phyloP scores from a whole-genome alignment of 768 basidiomycete species.

The Auricularia sp. region DNA sequence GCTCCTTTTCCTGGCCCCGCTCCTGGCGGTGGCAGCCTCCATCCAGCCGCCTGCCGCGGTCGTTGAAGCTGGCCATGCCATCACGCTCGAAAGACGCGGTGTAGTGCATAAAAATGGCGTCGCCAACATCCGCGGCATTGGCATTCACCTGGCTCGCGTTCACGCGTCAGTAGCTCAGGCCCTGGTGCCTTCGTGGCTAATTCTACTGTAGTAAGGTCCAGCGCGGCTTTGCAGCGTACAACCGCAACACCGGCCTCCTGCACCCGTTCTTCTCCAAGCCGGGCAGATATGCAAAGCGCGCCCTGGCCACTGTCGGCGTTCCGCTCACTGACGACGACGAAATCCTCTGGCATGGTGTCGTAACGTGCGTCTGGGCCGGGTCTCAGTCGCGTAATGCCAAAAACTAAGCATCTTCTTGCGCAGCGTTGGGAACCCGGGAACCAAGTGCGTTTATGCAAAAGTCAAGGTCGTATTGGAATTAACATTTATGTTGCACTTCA shows the following conservation, averaged over 20 bases:
- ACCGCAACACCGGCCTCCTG: not conserved
- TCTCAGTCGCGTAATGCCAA: not conserved
- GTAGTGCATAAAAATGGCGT: not conserved
- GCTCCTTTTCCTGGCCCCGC: conserved; percentile 1
- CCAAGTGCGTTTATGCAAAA: not conserved
- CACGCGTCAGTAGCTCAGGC: not conserved
- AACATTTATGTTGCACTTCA: not conserved
- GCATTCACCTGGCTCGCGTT: not conserved
- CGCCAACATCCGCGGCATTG: not conserved
- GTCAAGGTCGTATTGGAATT: not conserved
- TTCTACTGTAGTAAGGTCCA: not conserved
- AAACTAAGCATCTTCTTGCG: not conserved
- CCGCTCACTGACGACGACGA: not conserved
- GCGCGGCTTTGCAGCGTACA: not conserved
- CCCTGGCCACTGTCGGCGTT: not conserved
- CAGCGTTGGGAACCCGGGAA: not conserved
- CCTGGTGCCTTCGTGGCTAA: not conserved
- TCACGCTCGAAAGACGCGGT: not conserved
- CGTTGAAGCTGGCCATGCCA: not conserved
- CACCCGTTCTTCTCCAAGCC: not conserved
- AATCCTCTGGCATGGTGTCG: not conserved
- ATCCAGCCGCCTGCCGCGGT: not conserved
- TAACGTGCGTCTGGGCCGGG: not conserved
- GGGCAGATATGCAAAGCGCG: not conserved
- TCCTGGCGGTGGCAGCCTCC: not conserved